Percentiles rank a stretch among this genome's conserved stretches.
phyloP scores from a whole-genome alignment of 768 basidiomycete species.

The Serendipita sp. region DNA sequence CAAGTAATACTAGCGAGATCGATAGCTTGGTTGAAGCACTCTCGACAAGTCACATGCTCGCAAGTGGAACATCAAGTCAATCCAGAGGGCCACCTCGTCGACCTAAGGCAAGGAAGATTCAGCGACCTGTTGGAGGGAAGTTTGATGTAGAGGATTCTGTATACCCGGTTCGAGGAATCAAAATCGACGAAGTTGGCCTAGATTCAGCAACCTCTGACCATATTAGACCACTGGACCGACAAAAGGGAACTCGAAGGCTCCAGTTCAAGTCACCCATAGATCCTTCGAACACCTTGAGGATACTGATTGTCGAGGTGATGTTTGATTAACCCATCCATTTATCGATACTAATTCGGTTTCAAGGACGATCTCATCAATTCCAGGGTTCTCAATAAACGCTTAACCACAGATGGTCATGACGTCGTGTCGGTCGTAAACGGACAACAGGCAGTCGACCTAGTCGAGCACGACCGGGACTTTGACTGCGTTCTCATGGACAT shows the following conservation, averaged over 20 bases:
- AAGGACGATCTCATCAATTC: slow-evolving; percentile 65
- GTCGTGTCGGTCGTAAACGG: slow-evolving; percentile 58
- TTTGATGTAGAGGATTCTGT: slow-evolving; percentile 13
- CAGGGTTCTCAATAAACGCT: slow-evolving; percentile 48
- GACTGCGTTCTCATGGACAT: slow-evolving; percentile 75
- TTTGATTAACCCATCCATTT: neutral
- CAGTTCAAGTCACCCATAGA: neutral
- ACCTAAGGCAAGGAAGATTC: slow-evolving; percentile 1
- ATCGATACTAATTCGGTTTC: neutral
- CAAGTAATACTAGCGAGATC: slow-evolving; percentile 20
- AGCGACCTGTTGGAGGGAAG: slow-evolving; percentile 9
- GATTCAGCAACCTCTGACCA: slow-evolving; percentile 3
- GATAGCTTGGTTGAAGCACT: slow-evolving; percentile 35
- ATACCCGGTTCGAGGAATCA: slow-evolving; percentile 12
- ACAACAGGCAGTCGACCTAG: slow-evolving; percentile 50
- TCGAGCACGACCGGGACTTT: slow-evolving; percentile 40
- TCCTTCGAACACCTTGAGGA: slow-evolving; percentile 20
- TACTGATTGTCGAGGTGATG: slow-evolving; percentile 53
- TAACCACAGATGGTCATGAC: slow-evolving; percentile 46
- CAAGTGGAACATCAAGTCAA: neutral
- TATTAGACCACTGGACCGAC: neutral
- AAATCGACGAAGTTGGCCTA: slow-evolving; percentile 13
- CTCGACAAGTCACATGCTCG: slow-evolving; percentile 19
- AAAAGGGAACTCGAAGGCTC: neutral
- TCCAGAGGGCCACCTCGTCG: neutral